Evolutionary conservation across 495 filamentous ascomycete species (phyloP).

Genomic region (Neurospora tetraspora): DNA sequence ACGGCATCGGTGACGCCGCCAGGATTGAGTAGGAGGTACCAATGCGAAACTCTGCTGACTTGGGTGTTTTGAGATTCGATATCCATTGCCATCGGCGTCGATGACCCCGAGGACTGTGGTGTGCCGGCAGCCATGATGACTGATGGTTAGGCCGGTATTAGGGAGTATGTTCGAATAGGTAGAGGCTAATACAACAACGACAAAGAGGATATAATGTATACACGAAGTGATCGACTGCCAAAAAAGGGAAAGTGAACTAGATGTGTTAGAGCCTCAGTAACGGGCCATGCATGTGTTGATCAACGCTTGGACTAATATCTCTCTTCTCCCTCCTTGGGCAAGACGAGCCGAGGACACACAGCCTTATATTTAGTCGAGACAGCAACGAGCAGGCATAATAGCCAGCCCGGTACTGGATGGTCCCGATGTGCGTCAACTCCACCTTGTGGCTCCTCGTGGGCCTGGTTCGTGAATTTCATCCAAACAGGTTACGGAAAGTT

Average conservation of each 20-base stretch:
- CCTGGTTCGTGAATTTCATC: background rate
- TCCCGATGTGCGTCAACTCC: background rate
- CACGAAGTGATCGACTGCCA: background rate
- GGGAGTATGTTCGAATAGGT: background rate
- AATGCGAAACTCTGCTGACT: constrained; percentile 12
- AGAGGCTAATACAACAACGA: background rate
- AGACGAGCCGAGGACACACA: background rate
- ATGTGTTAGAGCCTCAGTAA: background rate
- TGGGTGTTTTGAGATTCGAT: constrained; percentile 17
- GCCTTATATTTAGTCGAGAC: background rate
- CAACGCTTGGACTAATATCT: background rate
- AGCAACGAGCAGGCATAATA: background rate
- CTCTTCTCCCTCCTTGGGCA: background rate
- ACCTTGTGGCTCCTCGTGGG: background rate
- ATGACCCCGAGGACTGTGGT: background rate
- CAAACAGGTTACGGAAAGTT: background rate
- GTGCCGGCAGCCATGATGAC: background rate
- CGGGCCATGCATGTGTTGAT: background rate
- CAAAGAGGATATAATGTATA: background rate
- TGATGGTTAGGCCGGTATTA: background rate
- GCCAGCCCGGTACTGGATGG: background rate
- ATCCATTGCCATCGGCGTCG: background rate
- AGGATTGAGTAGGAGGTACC: constrained; percentile 23
- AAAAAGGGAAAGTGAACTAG: background rate
- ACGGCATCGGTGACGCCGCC: constrained; percentile 35